Percentiles rank a stretch among this genome's conserved stretches.
Evolutionary conservation across 768 basidiomycete genomes (phyloP).

Genomic region (Suillus weaverae): DNA sequence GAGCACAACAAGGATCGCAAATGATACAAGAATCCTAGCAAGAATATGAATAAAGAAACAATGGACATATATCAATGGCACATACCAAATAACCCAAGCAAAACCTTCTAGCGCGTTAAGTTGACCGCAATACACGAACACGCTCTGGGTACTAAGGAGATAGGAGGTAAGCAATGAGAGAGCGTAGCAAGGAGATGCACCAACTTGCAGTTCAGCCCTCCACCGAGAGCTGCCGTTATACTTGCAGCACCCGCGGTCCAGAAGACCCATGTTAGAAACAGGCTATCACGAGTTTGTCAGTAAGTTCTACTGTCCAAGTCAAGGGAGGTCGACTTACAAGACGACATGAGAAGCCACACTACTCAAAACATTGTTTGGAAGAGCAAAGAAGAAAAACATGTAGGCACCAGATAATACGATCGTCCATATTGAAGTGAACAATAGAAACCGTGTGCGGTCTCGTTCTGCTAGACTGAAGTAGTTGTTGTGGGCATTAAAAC

Average conservation of each 20-base stretch:
- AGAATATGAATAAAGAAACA: not conserved
- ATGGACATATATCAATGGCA: conserved; percentile 4
- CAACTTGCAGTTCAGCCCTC: conserved; percentile 68
- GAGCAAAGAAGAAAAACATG: conserved; percentile 53
- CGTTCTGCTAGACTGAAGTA: conserved; percentile 48
- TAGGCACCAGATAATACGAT: conserved; percentile 52
- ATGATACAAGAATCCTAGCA: conserved; percentile 61
- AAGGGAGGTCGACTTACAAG: conserved; percentile 48
- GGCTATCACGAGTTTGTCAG: conserved; percentile 36
- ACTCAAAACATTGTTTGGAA: conserved; percentile 48
- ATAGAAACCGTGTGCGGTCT: conserved; percentile 63
- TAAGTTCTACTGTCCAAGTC: conserved; percentile 1
- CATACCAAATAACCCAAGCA: conserved; percentile 74
- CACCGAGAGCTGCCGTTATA: conserved; percentile 64
- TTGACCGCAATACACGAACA: conserved; percentile 69
- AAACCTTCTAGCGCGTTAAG: conserved; percentile 75
- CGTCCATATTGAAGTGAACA: conserved; percentile 77
- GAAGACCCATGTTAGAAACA: conserved; percentile 71
- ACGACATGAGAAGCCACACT: conserved; percentile 64
- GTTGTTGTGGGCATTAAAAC: conserved; percentile 59
- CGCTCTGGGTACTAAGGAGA: conserved; percentile 36
- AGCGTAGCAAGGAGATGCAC: conserved; percentile 20
- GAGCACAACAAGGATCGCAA: conserved; percentile 58
- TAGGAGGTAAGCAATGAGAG: conserved; percentile 1
- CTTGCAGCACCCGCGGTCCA: conserved; percentile 77